Evolutionary conservation across 192 early-diverging fungal genomes (phyloP), one percentile per base, ranked within the genome.

Genomic region (Umbelopsis sp.): DNA sequence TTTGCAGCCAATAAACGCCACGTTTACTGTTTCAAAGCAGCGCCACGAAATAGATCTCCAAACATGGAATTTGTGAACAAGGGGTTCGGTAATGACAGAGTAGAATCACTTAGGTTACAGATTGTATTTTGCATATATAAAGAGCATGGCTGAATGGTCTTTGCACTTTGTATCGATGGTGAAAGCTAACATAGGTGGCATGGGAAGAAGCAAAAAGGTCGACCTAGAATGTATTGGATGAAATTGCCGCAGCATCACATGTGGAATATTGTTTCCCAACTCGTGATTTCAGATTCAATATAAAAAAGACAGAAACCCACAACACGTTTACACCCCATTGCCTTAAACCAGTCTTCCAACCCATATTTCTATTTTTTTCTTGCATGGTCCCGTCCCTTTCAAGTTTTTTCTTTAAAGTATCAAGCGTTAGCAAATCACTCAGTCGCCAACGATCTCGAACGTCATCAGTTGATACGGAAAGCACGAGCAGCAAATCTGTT

Each of bases 301-400:
- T 29, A 32, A 20, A 32, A 34, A 11, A n/a, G n/a, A n/a, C n/a
- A n/a, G n/a, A n/a, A n/a, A n/a, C n/a, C n/a, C n/a, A n/a, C n/a
- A n/a, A n/a, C n/a, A n/a, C n/a, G n/a, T n/a, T n/a, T n/a, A n/a
- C n/a, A n/a, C 7, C 14, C 16, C 3, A 29, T 1, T n/a, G 5
- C 31, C 29, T 34, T 12, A 62, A 29, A 12, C 24, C 16, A 34
- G 12, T 8, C 11, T 20, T 34, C 17, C 24, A 6, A 25, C 7
- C 0, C 25, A 5, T 26, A 11, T 34, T 62, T 62, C 26, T 16
- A 4, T 26, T 11, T 34, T 12, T 62, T 4, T 34, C 14, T 34
- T 62, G 29, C n/a, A 62, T 62, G 56, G 26, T 34, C 17, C 56
- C 56, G 4, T 62, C 56, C 11, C 56, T 62, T 34, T 62, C 56